Conservation (phyloP, 2,329 filamentous ascomycete genomes). For the Sporothrix sp. region DNA sequence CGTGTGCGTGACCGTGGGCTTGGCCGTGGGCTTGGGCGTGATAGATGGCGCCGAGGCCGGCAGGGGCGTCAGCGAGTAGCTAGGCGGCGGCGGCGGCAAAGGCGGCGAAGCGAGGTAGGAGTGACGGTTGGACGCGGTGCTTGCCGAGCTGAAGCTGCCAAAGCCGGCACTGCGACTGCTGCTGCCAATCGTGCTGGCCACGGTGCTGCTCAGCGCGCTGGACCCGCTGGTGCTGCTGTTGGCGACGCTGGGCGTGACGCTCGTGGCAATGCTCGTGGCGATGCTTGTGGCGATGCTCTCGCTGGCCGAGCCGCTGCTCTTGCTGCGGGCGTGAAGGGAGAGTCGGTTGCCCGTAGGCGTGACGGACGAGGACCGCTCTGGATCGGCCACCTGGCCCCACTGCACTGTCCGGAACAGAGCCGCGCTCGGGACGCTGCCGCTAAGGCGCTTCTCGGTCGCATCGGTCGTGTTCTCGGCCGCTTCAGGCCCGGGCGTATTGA, state of each 20-base stretch:
- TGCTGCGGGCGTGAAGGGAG: slow-evolving; percentile 14
- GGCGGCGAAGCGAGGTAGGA: not conserved
- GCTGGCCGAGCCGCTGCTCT: slow-evolving; percentile 15
- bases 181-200: not conserved
- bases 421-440: not conserved
- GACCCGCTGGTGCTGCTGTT: slow-evolving; percentile 9
- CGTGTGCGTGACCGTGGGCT: too few relatives aligned
- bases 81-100: not conserved
- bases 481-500: not conserved
- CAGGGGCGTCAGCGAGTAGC: not conserved
- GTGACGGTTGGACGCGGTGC: slow-evolving; percentile 4
- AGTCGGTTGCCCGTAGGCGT: not conserved
- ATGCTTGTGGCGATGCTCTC: slow-evolving; percentile 14
- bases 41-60: not conserved
- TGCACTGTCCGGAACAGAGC: slow-evolving; percentile 5
- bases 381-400: not conserved
- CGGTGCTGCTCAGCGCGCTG: slow-evolving; percentile 3
- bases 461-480: not conserved
- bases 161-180: not conserved
- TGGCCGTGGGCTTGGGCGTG: too few relatives aligned
- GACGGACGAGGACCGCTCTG: not conserved
- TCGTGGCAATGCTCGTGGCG: slow-evolving; percentile 7
- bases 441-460: not conserved
- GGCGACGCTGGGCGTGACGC: slow-evolving; percentile 7
- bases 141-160: slow-evolving; percentile 9